A percentile compares a stretch with the other conserved stretches of the same genome.
Conservation (phyloP, 2,329 filamentous ascomycete species). For the Thielaviopsis euricoi region DNA sequence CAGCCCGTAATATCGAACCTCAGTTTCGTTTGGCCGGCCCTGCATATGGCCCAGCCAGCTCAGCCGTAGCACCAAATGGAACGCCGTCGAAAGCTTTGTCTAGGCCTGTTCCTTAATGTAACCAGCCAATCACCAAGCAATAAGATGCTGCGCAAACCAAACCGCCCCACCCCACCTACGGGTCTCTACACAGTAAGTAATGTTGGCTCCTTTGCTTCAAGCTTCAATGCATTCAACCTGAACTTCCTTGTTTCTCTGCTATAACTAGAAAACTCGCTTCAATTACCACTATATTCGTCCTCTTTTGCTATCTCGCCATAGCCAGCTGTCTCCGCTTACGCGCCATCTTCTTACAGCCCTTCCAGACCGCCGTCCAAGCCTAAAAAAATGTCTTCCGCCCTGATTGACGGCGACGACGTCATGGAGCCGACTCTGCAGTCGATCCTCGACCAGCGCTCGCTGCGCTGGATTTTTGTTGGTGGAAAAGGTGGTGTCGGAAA, state of each 20-base stretch:
- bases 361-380: neutral
- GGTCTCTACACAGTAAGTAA: too few relatives aligned
- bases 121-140: neutral
- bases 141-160: neutral
- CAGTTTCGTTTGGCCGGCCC: neutral
- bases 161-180: neutral
- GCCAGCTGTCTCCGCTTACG: too few relatives aligned
- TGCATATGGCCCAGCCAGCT: neutral
- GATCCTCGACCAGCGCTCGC: conserved; percentile 83
- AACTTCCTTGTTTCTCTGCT: too few relatives aligned
- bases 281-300: neutral
- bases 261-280: too few relatives aligned
- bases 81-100: neutral
- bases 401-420: conserved; percentile 42
- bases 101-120: neutral
- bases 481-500: conserved; percentile 98
- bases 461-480: conserved; percentile 98
- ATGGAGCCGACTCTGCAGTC: conserved; percentile 89
- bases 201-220: neutral
- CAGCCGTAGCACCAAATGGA: neutral
- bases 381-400: conserved; percentile 23
- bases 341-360: neutral
- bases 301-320: neutral
- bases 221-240: too few relatives aligned
- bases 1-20: too few relatives aligned